phyloP scores from a whole-genome alignment of 805 yeast species.

The Tetrapisispora taiwanensis region DNA sequence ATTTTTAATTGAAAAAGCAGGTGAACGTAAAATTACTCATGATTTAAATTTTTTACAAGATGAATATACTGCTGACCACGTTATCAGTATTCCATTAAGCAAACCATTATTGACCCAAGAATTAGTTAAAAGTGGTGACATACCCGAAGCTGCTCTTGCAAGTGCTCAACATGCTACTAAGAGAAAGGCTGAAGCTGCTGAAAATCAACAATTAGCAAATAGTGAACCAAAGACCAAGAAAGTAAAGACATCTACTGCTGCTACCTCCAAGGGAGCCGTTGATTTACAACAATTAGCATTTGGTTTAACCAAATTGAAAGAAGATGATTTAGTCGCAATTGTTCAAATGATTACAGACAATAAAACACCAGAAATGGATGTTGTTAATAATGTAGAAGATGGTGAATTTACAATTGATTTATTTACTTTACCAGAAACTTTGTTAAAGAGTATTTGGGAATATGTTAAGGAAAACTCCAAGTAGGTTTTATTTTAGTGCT shows the following conservation, averaged over 20 bases:
- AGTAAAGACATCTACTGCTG: slow-evolving; percentile 29
- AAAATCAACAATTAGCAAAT: slow-evolving; percentile 1
- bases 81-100: slow-evolving; percentile 62
- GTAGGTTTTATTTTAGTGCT: slow-evolving; percentile 2
- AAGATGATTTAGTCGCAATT: slow-evolving; percentile 87
- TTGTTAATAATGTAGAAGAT: slow-evolving; percentile 89
- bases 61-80: slow-evolving; percentile 69
- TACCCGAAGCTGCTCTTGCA: slow-evolving; percentile 41
- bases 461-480: slow-evolving; percentile 68
- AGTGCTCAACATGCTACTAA: slow-evolving; percentile 15
- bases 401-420: slow-evolving; percentile 97
- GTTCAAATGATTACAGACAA: slow-evolving; percentile 98
- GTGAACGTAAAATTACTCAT: slow-evolving; percentile 78
- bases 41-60: slow-evolving; percentile 81
- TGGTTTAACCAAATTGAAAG: slow-evolving; percentile 76
- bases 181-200: slow-evolving; percentile 18
- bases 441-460: slow-evolving; percentile 90
- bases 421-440: slow-evolving; percentile 83
- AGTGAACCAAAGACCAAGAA: slow-evolving; percentile 36
- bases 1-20: slow-evolving; percentile 76
- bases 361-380: slow-evolving; percentile 89
- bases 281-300: slow-evolving; percentile 87
- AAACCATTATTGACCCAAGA: slow-evolving; percentile 65
- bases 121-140: slow-evolving; percentile 72
- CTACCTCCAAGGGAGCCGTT: slow-evolving; percentile 58